Evolutionary conservation across 2,329 filamentous ascomycete genomes (phyloP), one percentile per base, ranked within the genome.

Genomic region (Sclerotinia nivalis): DNA sequence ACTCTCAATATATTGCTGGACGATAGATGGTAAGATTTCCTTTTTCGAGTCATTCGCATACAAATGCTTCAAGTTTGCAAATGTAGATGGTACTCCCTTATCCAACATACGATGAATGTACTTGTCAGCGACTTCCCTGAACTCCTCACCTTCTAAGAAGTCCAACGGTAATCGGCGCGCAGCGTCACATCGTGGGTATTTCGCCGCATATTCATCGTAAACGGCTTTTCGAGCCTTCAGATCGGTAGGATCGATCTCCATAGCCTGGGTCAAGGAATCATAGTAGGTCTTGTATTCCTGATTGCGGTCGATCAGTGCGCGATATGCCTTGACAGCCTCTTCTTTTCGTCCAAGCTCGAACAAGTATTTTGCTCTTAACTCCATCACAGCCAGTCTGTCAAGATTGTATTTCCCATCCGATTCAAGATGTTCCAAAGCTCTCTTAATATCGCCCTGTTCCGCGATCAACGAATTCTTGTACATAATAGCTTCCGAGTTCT

Each of bases 381-480:
- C 96, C 85, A 97, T 85, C 28, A 96, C 89, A 34, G 92, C 91
- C 64, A 96, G 85, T 52, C 92, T 89, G 81, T 99, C 96, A 64
- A 96, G 86, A 78, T 90, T 93, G 74, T 88, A 84, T 83, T 93
- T 95, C 67, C 88, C 88, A 65, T 92, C 87, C 15, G 87, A 85
- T 71, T 97, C 90, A 54, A 99, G 84, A 77, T 99, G 93, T 73
- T 96, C 90, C 77, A 98, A 82, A 7, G 96, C 96, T 76, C 91
- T 88, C 77, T 96, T 85, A 65, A 89, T 86, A 74, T 98, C 91
- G 22, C 94, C 94, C 70, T 89, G 88, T 81, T 98, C 96, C 50
- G 93, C 93, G 78, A 99, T 98, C 77, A 99, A 89, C 60, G 86
- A 87, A 81, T 97, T 99, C 82, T 97, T 97, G 84, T 99, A 99